Base-by-base conservation (phyloP, 805 yeast species). In the Candida arabinofermentans region DNA sequence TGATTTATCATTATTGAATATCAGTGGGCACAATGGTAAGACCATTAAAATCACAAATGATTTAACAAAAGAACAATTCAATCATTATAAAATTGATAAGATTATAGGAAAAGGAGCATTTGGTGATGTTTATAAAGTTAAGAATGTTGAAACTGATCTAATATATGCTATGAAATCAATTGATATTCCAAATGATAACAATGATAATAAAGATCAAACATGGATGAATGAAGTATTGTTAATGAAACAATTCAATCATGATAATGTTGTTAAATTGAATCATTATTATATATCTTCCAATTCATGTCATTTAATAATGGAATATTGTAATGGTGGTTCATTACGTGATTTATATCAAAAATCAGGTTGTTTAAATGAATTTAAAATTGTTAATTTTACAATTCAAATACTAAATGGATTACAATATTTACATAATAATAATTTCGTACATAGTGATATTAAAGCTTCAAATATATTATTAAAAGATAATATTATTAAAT, bases 81-180 rank as follows among this genome's bases (percentile, higher is more conserved):
- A 71, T 34, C 71, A 71, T 40, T 79, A 75, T 53, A 67, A 68
- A 23, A 67, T 81, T 51, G 69, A 72, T 36, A 83, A 79, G 36
- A 73, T 83, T 27, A 69, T 93, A 2, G 99, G 98, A 3, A 77
- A 77, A 45, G 99, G 99, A 2, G 97, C 97, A 0, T 89, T 80
- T 59, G 98, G 97, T 1, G 76, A 77, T 30, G 97, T 91, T 4
- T 89, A 82, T 61, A 74, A 58, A 30, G 55, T 50, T 10, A 34
- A 29, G 17, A 45, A 54, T 23, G 13, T 24, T 1, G 36, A 37
- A 2, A 34, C 50, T 0, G 42, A 44, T 1, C 43, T 43, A 8
- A 23, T 47, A 4, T 57, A 32, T 41, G 65, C 65, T 19, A 48
- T 58, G 57, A 61, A 59, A 39, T 46, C 43, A 6, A 47, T 51